Evolutionary conservation across 2,329 filamentous ascomycete species (phyloP).

Genomic region (Chaetomiaceae sp.): DNA sequence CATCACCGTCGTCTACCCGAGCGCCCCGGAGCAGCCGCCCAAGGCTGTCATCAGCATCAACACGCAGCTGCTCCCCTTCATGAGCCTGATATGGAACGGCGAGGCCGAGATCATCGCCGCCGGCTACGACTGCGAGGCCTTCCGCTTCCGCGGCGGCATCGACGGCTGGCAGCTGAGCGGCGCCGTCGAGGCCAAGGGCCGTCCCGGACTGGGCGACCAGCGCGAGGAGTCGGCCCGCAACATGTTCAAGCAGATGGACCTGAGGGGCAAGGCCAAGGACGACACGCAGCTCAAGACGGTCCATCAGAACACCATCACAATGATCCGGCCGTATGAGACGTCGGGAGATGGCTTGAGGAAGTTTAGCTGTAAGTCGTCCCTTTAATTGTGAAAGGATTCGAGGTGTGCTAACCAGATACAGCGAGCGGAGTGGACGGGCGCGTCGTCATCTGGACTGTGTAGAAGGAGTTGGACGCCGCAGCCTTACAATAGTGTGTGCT

Average conservation of each 20-base stretch:
- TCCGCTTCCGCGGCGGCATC: conserved; percentile 76
- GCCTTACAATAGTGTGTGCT: background rate
- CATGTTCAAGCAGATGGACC: conserved; percentile 98
- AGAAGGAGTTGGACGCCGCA: conserved; percentile 29
- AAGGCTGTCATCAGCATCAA: conserved; percentile 84
- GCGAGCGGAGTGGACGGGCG: conserved; percentile 80
- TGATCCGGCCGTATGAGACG: conserved; percentile 69
- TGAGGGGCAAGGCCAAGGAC: conserved; percentile 87
- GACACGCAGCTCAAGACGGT: conserved; percentile 93
- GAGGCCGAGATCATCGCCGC: conserved; percentile 94
- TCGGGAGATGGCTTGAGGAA: conserved; percentile 62
- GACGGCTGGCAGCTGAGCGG: conserved; percentile 80
- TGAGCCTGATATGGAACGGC: conserved; percentile 85
- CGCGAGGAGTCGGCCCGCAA: conserved; percentile 91
- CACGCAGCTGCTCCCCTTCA: conserved; percentile 87
- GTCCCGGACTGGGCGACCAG: conserved; percentile 54
- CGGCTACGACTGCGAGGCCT: conserved; percentile 85
- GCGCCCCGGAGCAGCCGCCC: conserved; percentile 83
- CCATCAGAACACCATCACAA: conserved; percentile 94
- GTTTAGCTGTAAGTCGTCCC: conserved; percentile 72
- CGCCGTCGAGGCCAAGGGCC: conserved; percentile 70
- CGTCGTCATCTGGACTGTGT: conserved; percentile 72
- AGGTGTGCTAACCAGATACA: conserved; percentile 38
- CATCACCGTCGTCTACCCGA: conserved; percentile 93
- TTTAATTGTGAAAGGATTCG: conserved; percentile 14